Base-by-base conservation (phyloP, 345 rosid species). In the Ceriops zippeliana region DNA sequence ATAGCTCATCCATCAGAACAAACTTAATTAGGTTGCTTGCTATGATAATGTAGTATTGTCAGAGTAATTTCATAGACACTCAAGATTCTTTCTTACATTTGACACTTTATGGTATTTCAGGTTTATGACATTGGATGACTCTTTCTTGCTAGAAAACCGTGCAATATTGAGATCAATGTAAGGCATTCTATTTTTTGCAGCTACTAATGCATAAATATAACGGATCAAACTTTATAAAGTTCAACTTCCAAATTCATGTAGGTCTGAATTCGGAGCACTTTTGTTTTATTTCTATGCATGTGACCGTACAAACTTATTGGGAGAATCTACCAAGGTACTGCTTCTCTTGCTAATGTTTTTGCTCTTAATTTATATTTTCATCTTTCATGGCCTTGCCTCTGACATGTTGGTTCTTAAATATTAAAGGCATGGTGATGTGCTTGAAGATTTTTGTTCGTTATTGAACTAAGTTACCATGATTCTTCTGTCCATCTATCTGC, bases 101-200 rank as follows among this genome's bases (percentile, higher is more conserved):
- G 28, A 60, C 65, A 54, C 35, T 62, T 65, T 68, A 56, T 70
- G 52, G 9, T 38, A 70, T 69, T 68, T 62, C 61, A 95, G 99
- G 87, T 95, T 95, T 73, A 77, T 91, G 83, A 81, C 88, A 42
- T 85, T 95, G 98, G 99, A 95, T 22, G 97, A 91, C 46, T 71
- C 93, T 57, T 92, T 95, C 86, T 83, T 95, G 85, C 86, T 92
- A 71, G 98, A 95, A 87, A 86, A 95, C 70, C 89, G 96, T 65
- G 71, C 84, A 53, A 89, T 89, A 71, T 73, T 95, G 75, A 83
- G 91, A 85, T 98, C 92, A 75, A 87, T 95, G 98, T 95, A 76
- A 82, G 93, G 68, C 57, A 37, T 70, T 26, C 7, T 24, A 15
- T 42, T 58, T 57, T 62, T 57, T 64, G 27, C 61, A 26, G 26